These are phyloP conservation scores for Gonapodya sp. DNA, from an alignment of 192 early-diverging fungal species.

Conservation along the genomic window DNA sequence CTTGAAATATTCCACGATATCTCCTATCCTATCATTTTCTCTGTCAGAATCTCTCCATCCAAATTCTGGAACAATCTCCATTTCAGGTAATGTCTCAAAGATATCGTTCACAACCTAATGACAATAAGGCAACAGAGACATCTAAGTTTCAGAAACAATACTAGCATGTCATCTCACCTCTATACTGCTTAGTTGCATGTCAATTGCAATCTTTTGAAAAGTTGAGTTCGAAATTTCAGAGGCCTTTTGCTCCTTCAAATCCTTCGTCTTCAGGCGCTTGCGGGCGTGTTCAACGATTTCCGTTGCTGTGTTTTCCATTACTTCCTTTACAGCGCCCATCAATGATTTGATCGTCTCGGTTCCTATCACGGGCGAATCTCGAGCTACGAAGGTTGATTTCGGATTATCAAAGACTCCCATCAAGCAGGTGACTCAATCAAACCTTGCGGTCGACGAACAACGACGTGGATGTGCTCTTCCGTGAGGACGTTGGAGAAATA, in stretches of 20 bases:
- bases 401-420: background rate
- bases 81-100: background rate
- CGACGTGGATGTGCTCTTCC: background rate
- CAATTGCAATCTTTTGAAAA: background rate
- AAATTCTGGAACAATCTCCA: background rate
- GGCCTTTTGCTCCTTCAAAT: constrained; percentile 1
- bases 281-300: background rate
- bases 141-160: background rate
- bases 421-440: background rate
- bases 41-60: background rate
- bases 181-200: background rate
- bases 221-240: background rate
- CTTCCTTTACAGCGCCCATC: background rate
- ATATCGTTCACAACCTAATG: background rate
- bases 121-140: background rate
- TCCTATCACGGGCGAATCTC: background rate
- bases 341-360: background rate
- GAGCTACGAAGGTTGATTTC: background rate
- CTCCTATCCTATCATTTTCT: constrained; percentile 2
- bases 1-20: background rate
- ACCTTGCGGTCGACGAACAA: background rate
- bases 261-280: background rate
- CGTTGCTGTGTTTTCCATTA: constrained; percentile 2
- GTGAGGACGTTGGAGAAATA: background rate
- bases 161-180: background rate